These are phyloP conservation scores for Talaromyces sp. DNA, from an alignment of 2,329 filamentous ascomycete species.

Conservation along the genomic window DNA sequence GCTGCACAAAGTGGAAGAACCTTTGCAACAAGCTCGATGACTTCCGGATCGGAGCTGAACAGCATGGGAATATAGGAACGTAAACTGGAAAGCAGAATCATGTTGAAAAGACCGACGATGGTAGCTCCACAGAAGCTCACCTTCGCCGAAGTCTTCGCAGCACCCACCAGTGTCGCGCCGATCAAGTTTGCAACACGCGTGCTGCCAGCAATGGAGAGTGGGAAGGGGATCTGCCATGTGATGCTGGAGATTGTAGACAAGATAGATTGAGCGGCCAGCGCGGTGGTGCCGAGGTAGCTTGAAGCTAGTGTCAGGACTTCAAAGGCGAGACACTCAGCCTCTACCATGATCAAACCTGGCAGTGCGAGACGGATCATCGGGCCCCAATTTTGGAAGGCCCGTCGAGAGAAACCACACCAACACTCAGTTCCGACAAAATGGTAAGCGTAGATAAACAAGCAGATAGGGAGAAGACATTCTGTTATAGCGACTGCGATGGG, in stretches of 20 bases:
- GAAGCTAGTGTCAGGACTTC: constrained; percentile 85
- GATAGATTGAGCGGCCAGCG: constrained; percentile 85
- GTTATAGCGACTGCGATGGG: constrained; percentile 76
- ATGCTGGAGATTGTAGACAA: constrained; percentile 76
- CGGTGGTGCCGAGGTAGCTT: constrained; percentile 75
- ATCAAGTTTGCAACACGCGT: constrained; percentile 92
- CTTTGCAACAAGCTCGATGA: constrained; percentile 67
- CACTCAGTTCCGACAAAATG: constrained; percentile 73
- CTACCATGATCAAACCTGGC: constrained; percentile 89
- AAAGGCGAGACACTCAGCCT: constrained; percentile 91
- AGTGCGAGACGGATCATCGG: constrained; percentile 86
- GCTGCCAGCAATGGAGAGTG: constrained; percentile 82
- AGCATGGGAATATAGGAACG: constrained; percentile 75
- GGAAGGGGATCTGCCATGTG: constrained; percentile 90
- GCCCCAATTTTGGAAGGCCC: constrained; percentile 73
- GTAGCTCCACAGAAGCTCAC: constrained; percentile 71
- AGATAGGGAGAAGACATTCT: constrained; percentile 71
- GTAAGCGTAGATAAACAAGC: constrained; percentile 74
- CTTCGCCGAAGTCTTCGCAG: constrained; percentile 77
- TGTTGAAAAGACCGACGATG: constrained; percentile 77
- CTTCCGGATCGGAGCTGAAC: constrained; percentile 73
- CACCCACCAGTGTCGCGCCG: constrained; percentile 77
- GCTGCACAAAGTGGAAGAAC: constrained; percentile 80
- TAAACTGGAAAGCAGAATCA: constrained; percentile 68
- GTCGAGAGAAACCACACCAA: constrained; percentile 77